Percentiles rank a stretch among this genome's conserved stretches.
phyloP scores from a whole-genome alignment of 768 basidiomycete species.

The Tubosaeta sp. region DNA sequence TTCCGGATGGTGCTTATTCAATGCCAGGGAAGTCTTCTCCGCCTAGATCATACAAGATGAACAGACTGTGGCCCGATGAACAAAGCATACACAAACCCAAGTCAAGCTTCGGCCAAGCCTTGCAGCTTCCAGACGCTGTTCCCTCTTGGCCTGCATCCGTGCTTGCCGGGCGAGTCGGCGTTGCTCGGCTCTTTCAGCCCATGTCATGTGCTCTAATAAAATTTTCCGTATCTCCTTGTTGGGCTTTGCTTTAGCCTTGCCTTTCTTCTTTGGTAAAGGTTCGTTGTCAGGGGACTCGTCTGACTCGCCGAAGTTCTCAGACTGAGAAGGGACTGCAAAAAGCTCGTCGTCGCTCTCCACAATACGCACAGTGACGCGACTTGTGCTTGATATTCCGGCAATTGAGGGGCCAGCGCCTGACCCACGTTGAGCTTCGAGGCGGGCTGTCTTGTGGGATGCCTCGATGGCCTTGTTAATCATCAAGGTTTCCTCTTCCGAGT shows the following conservation, averaged over 20 bases:
- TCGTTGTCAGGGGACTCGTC: conserved; percentile 16
- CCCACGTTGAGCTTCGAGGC: conserved; percentile 25
- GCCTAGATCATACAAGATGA: conserved; percentile 44
- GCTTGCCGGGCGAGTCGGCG: conserved; percentile 19
- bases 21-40: conserved; percentile 61
- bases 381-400: conserved; percentile 37
- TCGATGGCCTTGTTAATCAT: conserved; percentile 58
- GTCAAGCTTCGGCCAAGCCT: conserved; percentile 75
- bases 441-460: conserved; percentile 44
- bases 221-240: conserved; percentile 10
- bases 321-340: background rate
- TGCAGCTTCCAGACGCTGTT: conserved; percentile 46
- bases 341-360: conserved; percentile 13
- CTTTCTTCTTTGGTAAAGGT: conserved; percentile 29
- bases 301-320: conserved; percentile 4
- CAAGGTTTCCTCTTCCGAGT: conserved; percentile 36
- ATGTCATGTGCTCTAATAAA: background rate
- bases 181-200: conserved; percentile 7
- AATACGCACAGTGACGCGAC: conserved; percentile 35
- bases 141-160: conserved; percentile 35
- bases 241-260: conserved; percentile 27
- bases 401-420: conserved; percentile 30
- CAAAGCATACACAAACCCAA: conserved; percentile 41
- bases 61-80: conserved; percentile 4
- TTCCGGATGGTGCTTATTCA: conserved; percentile 74